phyloP scores from a whole-genome alignment of 75 land plant genomes.

The Pinus albicaulis region DNA sequence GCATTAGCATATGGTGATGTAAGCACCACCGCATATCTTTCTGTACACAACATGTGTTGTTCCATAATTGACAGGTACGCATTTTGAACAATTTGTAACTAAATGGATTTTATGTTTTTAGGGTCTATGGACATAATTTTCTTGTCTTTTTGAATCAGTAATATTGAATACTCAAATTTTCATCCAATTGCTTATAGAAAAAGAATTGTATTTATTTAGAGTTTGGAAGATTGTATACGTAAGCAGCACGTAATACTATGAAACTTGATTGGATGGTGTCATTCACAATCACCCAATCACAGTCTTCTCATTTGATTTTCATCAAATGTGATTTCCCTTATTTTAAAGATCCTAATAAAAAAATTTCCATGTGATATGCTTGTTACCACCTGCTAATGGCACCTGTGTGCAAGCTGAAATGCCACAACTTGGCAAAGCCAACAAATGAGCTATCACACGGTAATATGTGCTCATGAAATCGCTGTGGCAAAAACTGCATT shows the following conservation, averaged over 20 bases:
- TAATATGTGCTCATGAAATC: too few relatives aligned
- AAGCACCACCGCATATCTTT: constrained; percentile 43
- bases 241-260: neutral
- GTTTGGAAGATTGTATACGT: neutral
- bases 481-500: too few relatives aligned
- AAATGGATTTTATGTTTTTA: neutral
- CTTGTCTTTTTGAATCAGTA: too few relatives aligned
- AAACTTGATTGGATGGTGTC: neutral
- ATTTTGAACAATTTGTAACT: neutral
- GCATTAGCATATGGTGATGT: constrained; percentile 49
- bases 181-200: neutral
- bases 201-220: constrained; percentile 1
- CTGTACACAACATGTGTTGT: constrained; percentile 49
- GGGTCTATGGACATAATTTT: neutral
- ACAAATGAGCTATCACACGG: too few relatives aligned
- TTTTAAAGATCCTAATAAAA: too few relatives aligned
- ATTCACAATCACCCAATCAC: too few relatives aligned
- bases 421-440: too few relatives aligned
- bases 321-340: too few relatives aligned
- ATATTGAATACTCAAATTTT: neutral
- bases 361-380: too few relatives aligned
- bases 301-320: too few relatives aligned
- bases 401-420: too few relatives aligned
- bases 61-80: constrained; percentile 38
- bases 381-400: too few relatives aligned